phyloP scores from a whole-genome alignment of 2,329 filamentous ascomycete species.

The Penicillium italicum region DNA sequence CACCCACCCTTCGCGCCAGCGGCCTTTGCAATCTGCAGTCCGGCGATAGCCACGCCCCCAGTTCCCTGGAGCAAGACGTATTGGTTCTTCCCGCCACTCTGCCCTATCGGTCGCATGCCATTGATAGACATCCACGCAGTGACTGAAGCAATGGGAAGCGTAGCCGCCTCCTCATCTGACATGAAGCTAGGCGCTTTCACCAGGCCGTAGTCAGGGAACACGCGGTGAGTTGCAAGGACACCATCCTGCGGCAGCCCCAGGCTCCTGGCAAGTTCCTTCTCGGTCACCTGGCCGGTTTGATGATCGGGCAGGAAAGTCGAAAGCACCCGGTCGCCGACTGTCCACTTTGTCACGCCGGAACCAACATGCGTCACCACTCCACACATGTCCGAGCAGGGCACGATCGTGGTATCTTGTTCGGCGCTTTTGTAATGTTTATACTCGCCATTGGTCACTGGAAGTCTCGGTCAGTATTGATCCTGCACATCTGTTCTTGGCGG shows the following conservation, averaged over 20 bases:
- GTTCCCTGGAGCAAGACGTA: conserved; percentile 56
- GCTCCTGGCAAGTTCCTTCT: conserved; percentile 54
- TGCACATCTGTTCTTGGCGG: neutral
- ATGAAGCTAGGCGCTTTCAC: conserved; percentile 42
- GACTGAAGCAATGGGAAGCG: conserved; percentile 47
- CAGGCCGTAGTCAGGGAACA: conserved; percentile 40
- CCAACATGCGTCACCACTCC: conserved; percentile 56
- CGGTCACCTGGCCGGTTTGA: conserved; percentile 57
- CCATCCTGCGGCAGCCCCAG: conserved; percentile 58
- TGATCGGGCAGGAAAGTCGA: conserved; percentile 57
- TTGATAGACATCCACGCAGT: conserved; percentile 52
- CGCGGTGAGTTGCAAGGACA: conserved; percentile 43
- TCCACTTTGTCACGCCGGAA: conserved; percentile 47
- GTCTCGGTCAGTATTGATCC: neutral
- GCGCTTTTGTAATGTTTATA: conserved; percentile 64
- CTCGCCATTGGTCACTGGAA: conserved; percentile 60
- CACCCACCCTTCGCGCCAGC: conserved; percentile 41
- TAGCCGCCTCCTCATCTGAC: conserved; percentile 38
- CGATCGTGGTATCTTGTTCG: conserved; percentile 43
- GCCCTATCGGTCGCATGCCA: conserved; percentile 39
- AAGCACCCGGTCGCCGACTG: conserved; percentile 62
- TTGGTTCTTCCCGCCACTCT: conserved; percentile 46
- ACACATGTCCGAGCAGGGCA: conserved; percentile 69
- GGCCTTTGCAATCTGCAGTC: conserved; percentile 48
- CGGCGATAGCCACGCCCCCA: conserved; percentile 47